A percentile compares a stretch with the other conserved stretches of the same genome.
These are phyloP conservation scores for Zygosaccharomyces pseudorouxii DNA, from an alignment of 805 yeast species.

Conservation along the genomic window DNA sequence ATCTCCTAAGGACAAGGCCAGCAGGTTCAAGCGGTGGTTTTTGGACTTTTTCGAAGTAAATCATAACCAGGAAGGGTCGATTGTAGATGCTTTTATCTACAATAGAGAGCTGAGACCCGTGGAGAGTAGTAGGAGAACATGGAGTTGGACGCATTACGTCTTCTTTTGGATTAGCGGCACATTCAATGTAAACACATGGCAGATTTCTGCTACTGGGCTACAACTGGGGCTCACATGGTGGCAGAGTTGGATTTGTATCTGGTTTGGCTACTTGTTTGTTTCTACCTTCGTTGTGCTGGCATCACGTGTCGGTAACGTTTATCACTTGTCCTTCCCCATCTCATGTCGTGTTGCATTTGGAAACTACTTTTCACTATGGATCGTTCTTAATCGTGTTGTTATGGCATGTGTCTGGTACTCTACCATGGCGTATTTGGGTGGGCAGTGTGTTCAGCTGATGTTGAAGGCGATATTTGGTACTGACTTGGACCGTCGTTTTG, in stretches of 20 bases:
- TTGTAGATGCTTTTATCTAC: slow-evolving; percentile 45
- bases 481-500: slow-evolving; percentile 57
- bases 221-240: slow-evolving; percentile 81
- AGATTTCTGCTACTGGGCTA: slow-evolving; percentile 85
- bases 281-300: slow-evolving; percentile 63
- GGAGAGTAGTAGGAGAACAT: slow-evolving; percentile 63
- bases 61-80: slow-evolving; percentile 7
- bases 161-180: slow-evolving; percentile 88
- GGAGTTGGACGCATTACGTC: slow-evolving; percentile 81
- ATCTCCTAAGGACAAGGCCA: neutral
- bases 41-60: slow-evolving; percentile 7
- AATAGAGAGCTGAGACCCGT: slow-evolving; percentile 80
- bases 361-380: slow-evolving; percentile 83
- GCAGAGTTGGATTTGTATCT: slow-evolving; percentile 86
- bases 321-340: slow-evolving; percentile 85
- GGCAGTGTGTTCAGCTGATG: slow-evolving; percentile 79
- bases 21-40: slow-evolving; percentile 3
- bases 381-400: slow-evolving; percentile 79
- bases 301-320: slow-evolving; percentile 75
- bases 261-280: slow-evolving; percentile 76
- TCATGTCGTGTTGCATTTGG: slow-evolving; percentile 81
- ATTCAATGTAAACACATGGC: slow-evolving; percentile 88
- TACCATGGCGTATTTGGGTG: slow-evolving; percentile 82
- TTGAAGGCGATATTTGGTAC: slow-evolving; percentile 71
- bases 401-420: slow-evolving; percentile 90